phyloP scores from a whole-genome alignment of 257 asterid species.

The Solanum peruvianum region DNA sequence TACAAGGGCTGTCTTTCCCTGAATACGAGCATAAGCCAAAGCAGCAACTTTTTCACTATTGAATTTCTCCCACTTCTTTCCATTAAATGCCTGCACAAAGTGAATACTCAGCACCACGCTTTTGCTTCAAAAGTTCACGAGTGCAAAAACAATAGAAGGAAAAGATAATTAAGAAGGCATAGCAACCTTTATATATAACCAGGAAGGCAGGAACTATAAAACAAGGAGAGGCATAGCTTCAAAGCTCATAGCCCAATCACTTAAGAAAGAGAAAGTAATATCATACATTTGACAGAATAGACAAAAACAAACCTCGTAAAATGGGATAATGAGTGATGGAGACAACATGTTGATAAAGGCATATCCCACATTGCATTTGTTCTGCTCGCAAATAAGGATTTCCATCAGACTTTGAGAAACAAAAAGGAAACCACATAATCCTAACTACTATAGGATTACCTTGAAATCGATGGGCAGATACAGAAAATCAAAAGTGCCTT shows the following conservation, averaged over 20 bases:
- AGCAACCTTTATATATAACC: not conserved
- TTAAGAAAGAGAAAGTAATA: not conserved
- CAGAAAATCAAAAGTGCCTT: constrained; percentile 70
- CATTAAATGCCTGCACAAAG: constrained; percentile 46
- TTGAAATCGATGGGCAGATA: constrained; percentile 83
- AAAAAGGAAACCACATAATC: not conserved
- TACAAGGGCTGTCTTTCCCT: constrained; percentile 58
- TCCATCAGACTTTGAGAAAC: not conserved
- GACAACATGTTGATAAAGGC: constrained; percentile 82
- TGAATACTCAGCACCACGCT: not conserved
- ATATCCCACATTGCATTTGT: constrained; percentile 83
- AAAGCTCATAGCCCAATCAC: not conserved
- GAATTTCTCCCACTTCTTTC: constrained; percentile 76
- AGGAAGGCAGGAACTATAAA: not conserved
- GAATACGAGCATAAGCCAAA: constrained; percentile 75
- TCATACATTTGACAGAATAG: not conserved
- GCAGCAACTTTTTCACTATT: constrained; percentile 74
- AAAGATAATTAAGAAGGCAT: not conserved
- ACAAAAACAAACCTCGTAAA: constrained; percentile 43
- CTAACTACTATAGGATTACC: constrained; percentile 20
- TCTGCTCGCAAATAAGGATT: constrained; percentile 29
- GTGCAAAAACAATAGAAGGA: not conserved
- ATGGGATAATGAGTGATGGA: constrained; percentile 49
- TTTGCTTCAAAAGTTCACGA: not conserved
- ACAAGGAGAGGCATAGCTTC: not conserved